Conservation (phyloP, 129 eudicot species). For the Solidago caesia region DNA sequence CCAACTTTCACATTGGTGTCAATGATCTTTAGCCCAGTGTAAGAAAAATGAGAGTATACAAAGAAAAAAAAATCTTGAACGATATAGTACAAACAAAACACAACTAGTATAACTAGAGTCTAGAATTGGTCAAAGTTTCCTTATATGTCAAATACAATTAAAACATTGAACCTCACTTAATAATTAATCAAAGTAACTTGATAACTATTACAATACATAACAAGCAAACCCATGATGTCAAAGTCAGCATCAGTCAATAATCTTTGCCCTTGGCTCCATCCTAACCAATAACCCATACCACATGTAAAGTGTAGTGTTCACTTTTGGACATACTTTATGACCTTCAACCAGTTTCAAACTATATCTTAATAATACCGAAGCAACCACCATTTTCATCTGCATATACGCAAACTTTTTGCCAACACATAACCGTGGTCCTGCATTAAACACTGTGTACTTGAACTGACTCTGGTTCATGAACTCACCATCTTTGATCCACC, state of each 20-base stretch:
- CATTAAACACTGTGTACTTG: conserved; percentile 59
- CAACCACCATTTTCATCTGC: conserved; percentile 75
- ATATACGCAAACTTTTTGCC: conserved; percentile 66
- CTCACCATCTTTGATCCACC: conserved; percentile 59
- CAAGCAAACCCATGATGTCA: conserved; percentile 9
- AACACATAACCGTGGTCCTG: conserved; percentile 60
- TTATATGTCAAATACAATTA: too few species aligned
- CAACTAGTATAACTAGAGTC: too few species aligned
- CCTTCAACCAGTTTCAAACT: conserved; percentile 43
- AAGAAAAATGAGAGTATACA: too few species aligned
- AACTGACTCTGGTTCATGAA: conserved; percentile 48
- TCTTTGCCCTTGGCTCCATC: conserved; percentile 42
- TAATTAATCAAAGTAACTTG: conserved; percentile 16
- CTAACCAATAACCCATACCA: conserved; percentile 52
- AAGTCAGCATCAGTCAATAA: conserved; percentile 13
- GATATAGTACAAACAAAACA: too few species aligned
- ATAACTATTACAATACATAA: conserved; percentile 19
- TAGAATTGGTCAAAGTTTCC: too few species aligned
- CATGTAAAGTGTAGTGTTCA: conserved; percentile 64
- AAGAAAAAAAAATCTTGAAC: too few species aligned
- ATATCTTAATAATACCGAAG: conserved; percentile 54
- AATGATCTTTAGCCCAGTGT: too few species aligned
- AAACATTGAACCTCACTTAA: background rate
- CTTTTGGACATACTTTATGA: conserved; percentile 44
- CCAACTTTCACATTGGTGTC: too few species aligned